Base-by-base conservation (phyloP, 352 stramenopile species). In the Phytophthora citrophthora region DNA sequence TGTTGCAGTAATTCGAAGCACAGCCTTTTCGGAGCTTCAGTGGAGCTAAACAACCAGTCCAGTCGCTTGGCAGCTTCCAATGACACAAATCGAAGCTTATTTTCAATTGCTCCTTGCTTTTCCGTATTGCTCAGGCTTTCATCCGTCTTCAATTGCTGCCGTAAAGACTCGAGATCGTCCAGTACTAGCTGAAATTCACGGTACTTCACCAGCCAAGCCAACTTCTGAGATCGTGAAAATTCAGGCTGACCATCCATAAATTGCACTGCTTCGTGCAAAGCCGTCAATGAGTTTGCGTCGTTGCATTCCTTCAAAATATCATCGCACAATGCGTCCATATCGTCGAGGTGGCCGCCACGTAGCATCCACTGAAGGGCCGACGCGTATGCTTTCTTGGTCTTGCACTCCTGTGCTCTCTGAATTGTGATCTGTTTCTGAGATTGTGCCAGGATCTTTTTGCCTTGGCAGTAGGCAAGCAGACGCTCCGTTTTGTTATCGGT, bases 141-240 rank as follows among this genome's bases (percentile, higher is more conserved):
- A 16, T 53, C 55, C 47, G 16, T 64, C 13, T 51, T 61, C 15
- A 83, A 11, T 31, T 75, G 62, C 15, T 74, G 54, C 36, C 64
- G 51, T 61, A 91, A 70, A 5, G 79, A 74, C 46, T 80, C 59
- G n/a, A 76, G 59, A 38, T 94, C 86, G 34, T 90, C 76, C 0
- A 92, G 61, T 41, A 93, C 79, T 16, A 94, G 55, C 38, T 76
- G 62, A 12, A 92, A 74, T 57, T 94, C 84, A 4, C 86, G 81
- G 65, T 91, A 94, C 32, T 69, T 72, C 13, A 91, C 70, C 4
- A 92, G 54, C 80, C 86, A 94, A 29, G 66, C 60, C 16, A 92
- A 57, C 48, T 76, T 77, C 39, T 81, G 71, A 15, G 81, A 82
- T 29, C 68, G 70, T 13, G 79, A 68, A 32, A 89, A 61, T 11